Percentiles rank a stretch among this genome's conserved stretches.
These are phyloP conservation scores for Ceriops tagal DNA, from an alignment of 345 rosid genomes.

Conservation along the genomic window DNA sequence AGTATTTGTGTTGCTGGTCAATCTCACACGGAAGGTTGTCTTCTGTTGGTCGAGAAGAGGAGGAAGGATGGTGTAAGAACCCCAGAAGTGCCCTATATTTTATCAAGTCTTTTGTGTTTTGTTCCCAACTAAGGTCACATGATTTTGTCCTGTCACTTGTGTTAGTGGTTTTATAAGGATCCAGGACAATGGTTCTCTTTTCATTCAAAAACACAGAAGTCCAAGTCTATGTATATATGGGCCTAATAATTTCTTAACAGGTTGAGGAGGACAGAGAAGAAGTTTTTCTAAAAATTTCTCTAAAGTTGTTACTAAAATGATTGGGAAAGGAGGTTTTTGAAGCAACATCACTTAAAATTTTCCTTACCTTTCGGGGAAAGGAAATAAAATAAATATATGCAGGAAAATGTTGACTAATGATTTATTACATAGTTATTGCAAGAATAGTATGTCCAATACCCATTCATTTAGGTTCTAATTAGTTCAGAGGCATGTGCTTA, in stretches of 20 bases:
- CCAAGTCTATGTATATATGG: not conserved
- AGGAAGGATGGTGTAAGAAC: constrained; percentile 2
- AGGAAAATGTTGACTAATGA: too few relatives aligned
- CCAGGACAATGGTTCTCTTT: not conserved
- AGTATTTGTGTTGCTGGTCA: too few relatives aligned
- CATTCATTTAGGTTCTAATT: too few relatives aligned
- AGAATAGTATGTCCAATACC: too few relatives aligned
- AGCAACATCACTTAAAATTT: not conserved
- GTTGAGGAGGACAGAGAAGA: constrained; percentile 65
- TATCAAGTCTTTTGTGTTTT: constrained; percentile 63
- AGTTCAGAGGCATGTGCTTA: too few relatives aligned
- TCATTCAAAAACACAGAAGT: not conserved
- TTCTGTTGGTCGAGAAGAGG: too few relatives aligned
- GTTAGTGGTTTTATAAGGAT: not conserved
- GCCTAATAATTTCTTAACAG: constrained; percentile 33
- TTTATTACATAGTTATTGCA: too few relatives aligned
- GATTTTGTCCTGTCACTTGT: not conserved
- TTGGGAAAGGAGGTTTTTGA: constrained; percentile 71
- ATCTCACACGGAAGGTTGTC: too few relatives aligned
- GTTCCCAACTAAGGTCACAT: constrained; percentile 56
- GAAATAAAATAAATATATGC: too few relatives aligned
- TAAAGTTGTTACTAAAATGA: constrained; percentile 66
- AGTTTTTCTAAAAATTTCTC: constrained; percentile 47
- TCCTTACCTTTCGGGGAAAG: not conserved
- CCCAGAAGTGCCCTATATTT: constrained; percentile 36